A percentile compares a stretch with the other conserved stretches of the same genome.
These are phyloP conservation scores for Ceriops zippeliana DNA, from an alignment of 345 rosid genomes.

Conservation along the genomic window DNA sequence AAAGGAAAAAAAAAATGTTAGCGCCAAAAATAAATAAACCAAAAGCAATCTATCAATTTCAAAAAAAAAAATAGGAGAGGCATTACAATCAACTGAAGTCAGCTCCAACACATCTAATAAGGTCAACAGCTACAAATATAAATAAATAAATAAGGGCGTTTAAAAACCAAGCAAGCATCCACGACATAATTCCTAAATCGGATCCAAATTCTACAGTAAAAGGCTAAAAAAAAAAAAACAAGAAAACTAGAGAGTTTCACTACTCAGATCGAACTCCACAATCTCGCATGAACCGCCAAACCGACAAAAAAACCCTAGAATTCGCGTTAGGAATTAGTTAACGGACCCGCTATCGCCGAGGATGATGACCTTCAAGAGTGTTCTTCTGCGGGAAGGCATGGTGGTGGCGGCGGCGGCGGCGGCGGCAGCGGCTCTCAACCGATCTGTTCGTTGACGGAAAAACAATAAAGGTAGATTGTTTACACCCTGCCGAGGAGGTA, in stretches of 20 bases:
- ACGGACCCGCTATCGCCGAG: conserved; percentile 36
- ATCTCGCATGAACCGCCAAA: conserved; percentile 11
- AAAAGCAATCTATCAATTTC: no score
- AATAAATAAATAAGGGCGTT: neutral
- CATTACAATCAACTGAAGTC: neutral
- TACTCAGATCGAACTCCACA: neutral
- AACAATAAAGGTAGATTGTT: no score
- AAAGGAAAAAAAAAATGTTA: neutral
- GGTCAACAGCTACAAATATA: neutral
- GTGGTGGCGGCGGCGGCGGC: neutral
- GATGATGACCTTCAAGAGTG: conserved; percentile 33
- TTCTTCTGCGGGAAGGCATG: conserved; percentile 33
- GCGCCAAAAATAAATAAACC: neutral
- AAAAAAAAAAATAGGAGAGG: no score
- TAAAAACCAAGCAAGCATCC: neutral
- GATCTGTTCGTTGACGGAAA: neutral
- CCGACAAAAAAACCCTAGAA: neutral
- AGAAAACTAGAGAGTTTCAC: neutral
- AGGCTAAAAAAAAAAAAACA: neutral
- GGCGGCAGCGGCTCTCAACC: neutral
- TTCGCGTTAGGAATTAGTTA: neutral
- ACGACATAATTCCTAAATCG: neutral
- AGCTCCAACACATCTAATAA: neutral
- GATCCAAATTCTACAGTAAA: neutral
- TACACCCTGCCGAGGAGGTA: no score